A percentile compares a stretch with the other conserved stretches of the same genome.
These are phyloP conservation scores for Leccinum broughii DNA, from an alignment of 768 basidiomycete genomes.

Conservation along the genomic window DNA sequence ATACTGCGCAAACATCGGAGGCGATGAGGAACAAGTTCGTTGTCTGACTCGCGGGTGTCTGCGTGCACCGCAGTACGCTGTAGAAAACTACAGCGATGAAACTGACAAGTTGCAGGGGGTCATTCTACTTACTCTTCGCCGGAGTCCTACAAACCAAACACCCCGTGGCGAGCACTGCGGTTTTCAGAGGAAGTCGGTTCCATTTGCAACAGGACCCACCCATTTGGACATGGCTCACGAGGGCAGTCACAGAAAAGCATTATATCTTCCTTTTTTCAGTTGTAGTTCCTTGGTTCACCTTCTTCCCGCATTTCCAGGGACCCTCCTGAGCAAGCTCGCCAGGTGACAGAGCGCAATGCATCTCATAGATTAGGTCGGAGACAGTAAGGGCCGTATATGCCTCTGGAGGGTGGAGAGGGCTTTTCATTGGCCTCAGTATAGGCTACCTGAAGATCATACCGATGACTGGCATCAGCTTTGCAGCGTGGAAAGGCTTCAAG, in stretches of 20 bases:
- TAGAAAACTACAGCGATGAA: too few relatives aligned
- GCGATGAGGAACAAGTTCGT: too few relatives aligned
- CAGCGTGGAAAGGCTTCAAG: constrained; percentile 73
- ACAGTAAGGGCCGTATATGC: constrained; percentile 68
- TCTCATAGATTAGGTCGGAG: constrained; percentile 41
- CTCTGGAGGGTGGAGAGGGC: constrained; percentile 77
- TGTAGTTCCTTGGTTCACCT: not conserved
- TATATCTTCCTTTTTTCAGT: not conserved
- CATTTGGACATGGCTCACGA: too few relatives aligned
- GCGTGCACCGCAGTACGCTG: too few relatives aligned
- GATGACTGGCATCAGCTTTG: constrained; percentile 91
- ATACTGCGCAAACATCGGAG: too few relatives aligned
- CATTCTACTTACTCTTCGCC: too few relatives aligned
- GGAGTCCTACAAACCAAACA: too few relatives aligned
- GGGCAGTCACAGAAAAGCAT: not conserved
- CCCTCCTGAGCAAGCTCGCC: not conserved
- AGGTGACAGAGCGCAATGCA: not conserved
- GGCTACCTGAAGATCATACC: constrained; percentile 95
- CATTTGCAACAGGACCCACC: too few relatives aligned
- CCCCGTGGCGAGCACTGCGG: too few relatives aligned
- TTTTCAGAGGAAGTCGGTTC: too few relatives aligned
- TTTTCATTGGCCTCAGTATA: constrained; percentile 88
- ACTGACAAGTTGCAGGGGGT: too few relatives aligned
- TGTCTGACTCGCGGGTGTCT: too few relatives aligned
- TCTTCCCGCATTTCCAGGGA: not conserved